Conservation (phyloP, 305 asterid genomes). For the Fraxinus dipetala region DNA sequence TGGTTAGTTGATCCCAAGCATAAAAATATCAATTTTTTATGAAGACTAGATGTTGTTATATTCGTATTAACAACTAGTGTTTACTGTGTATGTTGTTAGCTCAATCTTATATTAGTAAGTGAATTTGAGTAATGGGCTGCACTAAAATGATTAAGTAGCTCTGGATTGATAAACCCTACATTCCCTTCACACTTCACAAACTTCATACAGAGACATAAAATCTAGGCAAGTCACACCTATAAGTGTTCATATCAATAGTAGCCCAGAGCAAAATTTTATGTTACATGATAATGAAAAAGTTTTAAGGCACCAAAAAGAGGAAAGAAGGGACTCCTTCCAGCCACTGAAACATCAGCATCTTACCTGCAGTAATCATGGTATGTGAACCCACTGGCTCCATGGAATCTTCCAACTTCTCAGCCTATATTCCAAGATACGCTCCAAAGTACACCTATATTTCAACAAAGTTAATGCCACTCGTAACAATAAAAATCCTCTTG, state of each 20-base stretch:
- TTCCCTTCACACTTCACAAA: background rate
- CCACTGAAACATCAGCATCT: slow-evolving; percentile 26
- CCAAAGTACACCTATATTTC: slow-evolving; percentile 35
- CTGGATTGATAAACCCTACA: background rate
- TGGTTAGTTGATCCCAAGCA: background rate
- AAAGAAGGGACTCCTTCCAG: slow-evolving; percentile 1
- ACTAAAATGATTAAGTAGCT: background rate
- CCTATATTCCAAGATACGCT: slow-evolving; percentile 35
- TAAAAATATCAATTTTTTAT: background rate
- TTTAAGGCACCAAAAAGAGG: background rate
- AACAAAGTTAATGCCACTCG: slow-evolving; percentile 27
- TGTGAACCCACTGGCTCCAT: slow-evolving; percentile 24
- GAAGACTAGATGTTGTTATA: background rate
- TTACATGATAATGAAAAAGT: background rate
- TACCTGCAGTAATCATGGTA: slow-evolving; percentile 29
- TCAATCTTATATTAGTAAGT: background rate
- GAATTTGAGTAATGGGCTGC: background rate
- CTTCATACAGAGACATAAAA: background rate
- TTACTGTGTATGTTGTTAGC: background rate
- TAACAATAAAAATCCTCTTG: background rate
- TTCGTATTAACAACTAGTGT: background rate
- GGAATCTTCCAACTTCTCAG: slow-evolving; percentile 32
- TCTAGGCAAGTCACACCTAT: background rate
- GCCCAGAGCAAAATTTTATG: background rate
- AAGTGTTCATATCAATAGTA: background rate